Conservation (phyloP, 805 yeast species). For the Vanderwaltozyma polyspora region DNA sequence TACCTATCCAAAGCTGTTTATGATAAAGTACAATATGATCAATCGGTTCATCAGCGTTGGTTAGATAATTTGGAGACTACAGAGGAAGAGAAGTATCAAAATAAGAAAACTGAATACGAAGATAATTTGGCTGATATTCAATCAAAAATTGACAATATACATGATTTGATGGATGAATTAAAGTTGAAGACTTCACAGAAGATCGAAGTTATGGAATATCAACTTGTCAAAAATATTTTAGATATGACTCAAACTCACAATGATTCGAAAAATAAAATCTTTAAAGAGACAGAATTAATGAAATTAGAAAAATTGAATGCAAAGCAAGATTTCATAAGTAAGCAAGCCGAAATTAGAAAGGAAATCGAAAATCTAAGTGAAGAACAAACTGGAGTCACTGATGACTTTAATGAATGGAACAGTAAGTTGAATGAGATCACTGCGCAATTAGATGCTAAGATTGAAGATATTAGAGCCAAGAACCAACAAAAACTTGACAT, state of each 20-base stretch:
- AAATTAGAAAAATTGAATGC: constrained; percentile 19
- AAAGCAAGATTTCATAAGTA: constrained; percentile 12
- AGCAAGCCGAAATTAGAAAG: constrained; percentile 15
- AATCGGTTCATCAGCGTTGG: constrained; percentile 13
- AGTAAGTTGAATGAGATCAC: constrained; percentile 14
- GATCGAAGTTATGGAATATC: constrained; percentile 17
- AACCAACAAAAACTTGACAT: constrained; percentile 11
- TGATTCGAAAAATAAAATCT: constrained; percentile 14
- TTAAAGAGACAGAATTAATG: constrained; percentile 19
- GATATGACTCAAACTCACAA: constrained; percentile 14
- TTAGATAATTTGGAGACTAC: constrained; percentile 8
- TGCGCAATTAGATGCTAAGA: constrained; percentile 19
- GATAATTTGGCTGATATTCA: constrained; percentile 12
- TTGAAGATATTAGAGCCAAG: constrained; percentile 16
- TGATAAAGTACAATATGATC: constrained; percentile 19
- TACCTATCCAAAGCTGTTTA: constrained; percentile 21
- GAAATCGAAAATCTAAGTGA: constrained; percentile 18
- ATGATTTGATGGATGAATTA: constrained; percentile 14
- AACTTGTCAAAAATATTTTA: constrained; percentile 14
- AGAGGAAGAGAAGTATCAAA: constrained; percentile 11
- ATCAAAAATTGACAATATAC: constrained; percentile 12
- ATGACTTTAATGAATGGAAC: constrained; percentile 15
- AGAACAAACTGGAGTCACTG: constrained; percentile 10
- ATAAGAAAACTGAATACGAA: constrained; percentile 14
- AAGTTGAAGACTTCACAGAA: constrained; percentile 16